Evolutionary conservation across 1,284 basidiomycete species (phyloP), one percentile per base, ranked within the genome.

Genomic region (Sporisorium exsertum): DNA sequence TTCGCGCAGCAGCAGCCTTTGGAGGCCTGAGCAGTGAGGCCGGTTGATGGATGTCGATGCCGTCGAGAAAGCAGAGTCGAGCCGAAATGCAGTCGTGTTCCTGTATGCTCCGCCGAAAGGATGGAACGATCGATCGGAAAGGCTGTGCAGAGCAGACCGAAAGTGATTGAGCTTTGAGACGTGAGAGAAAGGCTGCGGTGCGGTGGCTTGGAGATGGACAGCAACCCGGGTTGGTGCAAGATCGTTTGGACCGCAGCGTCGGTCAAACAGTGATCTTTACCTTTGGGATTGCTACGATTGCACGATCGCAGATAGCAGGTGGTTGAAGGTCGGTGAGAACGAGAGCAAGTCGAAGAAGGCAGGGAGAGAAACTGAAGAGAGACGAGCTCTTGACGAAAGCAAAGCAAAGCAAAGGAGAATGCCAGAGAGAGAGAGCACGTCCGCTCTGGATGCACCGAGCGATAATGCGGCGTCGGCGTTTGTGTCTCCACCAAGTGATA

Each of bases 191-290:
- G 16, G 32, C 12, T 35, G 43, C 20, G 29, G 10, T 43, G 12
- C 13, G 18, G 29, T 10, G 18, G 20, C 43, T 47, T 33, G 20
- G 32, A 46, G 57, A 47, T 46, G 55, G 24, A 35, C n/a, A 13
- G 53, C 13, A 24, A 50, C 43, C 46, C 46, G 33, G 52, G 33
- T 37, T 20, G 51, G 27, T 26, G 49, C 13, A 40, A 47, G 57
- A 57, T 32, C 42, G 56, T 47, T 61, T 2, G 29, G 60, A 63
- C 66, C 56, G 66, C 60, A 55, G 66, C 56, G 66, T 50, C 24
- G 45, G 56, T 51, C 60, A 55, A n/a, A 47, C 55, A 20, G 15
- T 13, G 45, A 61, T 58, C 55, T 46, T 37, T 27, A 54, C 46
- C 32, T 45, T 51, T 16, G 35, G n/a, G 29, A n/a, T 10, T 32